Evolutionary conservation across 768 basidiomycete genomes (phyloP), one percentile per base, ranked within the genome.

Genomic region (Cytidiella melzeri): DNA sequence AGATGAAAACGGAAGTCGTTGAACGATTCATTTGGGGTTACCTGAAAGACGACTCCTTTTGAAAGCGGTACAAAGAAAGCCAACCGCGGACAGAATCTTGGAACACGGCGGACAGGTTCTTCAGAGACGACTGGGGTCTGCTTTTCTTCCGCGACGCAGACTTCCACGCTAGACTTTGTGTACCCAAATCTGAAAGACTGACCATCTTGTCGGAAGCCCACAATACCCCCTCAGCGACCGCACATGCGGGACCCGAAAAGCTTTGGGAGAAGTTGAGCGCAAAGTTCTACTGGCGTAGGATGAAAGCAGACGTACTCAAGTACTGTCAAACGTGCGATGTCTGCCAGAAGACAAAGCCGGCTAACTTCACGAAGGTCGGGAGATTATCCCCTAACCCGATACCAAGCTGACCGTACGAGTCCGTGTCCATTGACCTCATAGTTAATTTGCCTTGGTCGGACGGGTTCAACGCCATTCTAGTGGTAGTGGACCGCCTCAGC

Each of bases 401-500:
- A 10, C 58, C 54, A 1, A 13, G 4, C 0, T 4, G 45, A 9
- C 58, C 54, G 4, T 59, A 50, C 28, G 53, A 57, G 37, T 48
- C 34, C 0, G 38, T 58, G 1, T 58, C 56, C 0, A 21, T 57
- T 26, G 53, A 53, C 41, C 30, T 53, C 3, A 41, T 53, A 20
- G 19, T 27, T 5, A 36, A 36, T 11, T 20, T 62, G 19, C 56
- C 61, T 1, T 34, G 30, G 46, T 45, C 34, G 3, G 11, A 51
- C 0, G 52, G 38, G 1, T 49, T 1, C 48, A 41, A 56, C 48
- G 38, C 48, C 4, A 50, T 61, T 10, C 19, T 58, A 15, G 57
- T 58, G 1, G 27, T 57, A n/a, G 53, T 54, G 2, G 50, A 57
- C 41, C 34, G 55, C 9, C 44, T 67, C 15, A 62, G 64, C 24